Percentiles rank a stretch among this genome's conserved stretches.
These are phyloP conservation scores for Colletotrichum falcatum DNA, from an alignment of 2,329 filamentous ascomycete species.

Conservation along the genomic window DNA sequence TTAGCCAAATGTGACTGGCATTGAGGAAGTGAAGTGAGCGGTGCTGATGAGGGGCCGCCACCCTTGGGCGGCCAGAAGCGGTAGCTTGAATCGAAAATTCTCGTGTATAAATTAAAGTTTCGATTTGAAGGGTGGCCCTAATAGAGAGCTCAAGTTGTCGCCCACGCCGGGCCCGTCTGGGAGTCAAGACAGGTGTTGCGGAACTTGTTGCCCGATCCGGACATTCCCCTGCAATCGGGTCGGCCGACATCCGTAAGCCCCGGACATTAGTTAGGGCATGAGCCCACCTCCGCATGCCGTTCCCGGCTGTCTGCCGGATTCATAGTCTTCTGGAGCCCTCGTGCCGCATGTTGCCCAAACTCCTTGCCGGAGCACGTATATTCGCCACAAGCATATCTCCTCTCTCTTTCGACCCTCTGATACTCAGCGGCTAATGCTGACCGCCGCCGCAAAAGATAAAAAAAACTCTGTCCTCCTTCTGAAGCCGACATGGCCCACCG, in stretches of 20 bases:
- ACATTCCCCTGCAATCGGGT: not conserved
- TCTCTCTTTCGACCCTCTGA: no score
- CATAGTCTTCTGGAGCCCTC: not conserved
- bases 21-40: not conserved
- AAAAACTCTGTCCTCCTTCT: not conserved
- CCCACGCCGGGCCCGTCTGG: not conserved
- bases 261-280: not conserved
- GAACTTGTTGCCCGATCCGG: not conserved
- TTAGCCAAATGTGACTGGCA: not conserved
- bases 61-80: not conserved
- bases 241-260: not conserved
- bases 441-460: not conserved
- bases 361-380: not conserved
- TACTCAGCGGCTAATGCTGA: not conserved
- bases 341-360: not conserved
- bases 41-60: not conserved
- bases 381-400: not conserved
- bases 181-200: not conserved
- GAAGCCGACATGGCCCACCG: not conserved
- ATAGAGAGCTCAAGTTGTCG: not conserved
- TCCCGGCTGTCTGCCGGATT: not conserved
- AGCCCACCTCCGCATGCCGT: not conserved
- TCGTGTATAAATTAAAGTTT: constrained; percentile 5
- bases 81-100: not conserved
- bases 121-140: not conserved